Conservation (phyloP, 2,329 filamentous ascomycete species). For the Colletotrichum neosansevieriae region DNA sequence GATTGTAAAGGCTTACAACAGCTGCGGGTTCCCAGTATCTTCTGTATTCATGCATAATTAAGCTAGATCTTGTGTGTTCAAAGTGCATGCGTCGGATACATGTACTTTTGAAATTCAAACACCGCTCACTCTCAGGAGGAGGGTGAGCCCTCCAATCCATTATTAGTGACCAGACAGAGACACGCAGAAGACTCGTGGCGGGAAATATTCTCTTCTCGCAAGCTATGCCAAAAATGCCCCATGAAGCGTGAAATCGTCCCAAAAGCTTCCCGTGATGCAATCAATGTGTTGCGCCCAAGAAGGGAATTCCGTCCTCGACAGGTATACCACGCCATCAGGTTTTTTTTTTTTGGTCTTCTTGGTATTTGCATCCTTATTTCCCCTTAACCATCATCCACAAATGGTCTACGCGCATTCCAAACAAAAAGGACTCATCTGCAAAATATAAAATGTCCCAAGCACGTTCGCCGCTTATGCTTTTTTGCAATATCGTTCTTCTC, state of each 20-base stretch:
- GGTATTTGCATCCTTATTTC: background rate
- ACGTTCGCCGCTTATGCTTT: constrained; percentile 19
- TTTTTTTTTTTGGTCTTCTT: background rate
- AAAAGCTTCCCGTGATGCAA: background rate
- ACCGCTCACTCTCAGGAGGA: too few relatives aligned
- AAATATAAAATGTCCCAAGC: background rate
- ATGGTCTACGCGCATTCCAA: background rate
- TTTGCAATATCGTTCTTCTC: background rate
- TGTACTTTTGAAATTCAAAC: too few relatives aligned
- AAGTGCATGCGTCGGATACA: too few relatives aligned
- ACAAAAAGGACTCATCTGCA: background rate
- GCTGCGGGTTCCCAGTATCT: too few relatives aligned
- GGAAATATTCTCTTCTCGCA: constrained; percentile 28
- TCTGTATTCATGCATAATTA: too few relatives aligned
- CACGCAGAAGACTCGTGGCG: background rate
- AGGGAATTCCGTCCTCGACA: background rate
- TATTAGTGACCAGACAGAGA: too few relatives aligned
- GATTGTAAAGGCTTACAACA: background rate
- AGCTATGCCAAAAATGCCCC: constrained; percentile 21
- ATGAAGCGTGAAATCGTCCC: background rate
- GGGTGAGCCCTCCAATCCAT: too few relatives aligned
- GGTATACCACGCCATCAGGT: constrained; percentile 3
- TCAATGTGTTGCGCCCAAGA: background rate
- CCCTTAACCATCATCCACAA: background rate
- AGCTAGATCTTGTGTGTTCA: too few relatives aligned